A percentile compares a stretch with the other conserved stretches of the same genome.
Evolutionary conservation across 2,329 filamentous ascomycete species (phyloP).

Genomic region (Pestalotiopsis sp.): DNA sequence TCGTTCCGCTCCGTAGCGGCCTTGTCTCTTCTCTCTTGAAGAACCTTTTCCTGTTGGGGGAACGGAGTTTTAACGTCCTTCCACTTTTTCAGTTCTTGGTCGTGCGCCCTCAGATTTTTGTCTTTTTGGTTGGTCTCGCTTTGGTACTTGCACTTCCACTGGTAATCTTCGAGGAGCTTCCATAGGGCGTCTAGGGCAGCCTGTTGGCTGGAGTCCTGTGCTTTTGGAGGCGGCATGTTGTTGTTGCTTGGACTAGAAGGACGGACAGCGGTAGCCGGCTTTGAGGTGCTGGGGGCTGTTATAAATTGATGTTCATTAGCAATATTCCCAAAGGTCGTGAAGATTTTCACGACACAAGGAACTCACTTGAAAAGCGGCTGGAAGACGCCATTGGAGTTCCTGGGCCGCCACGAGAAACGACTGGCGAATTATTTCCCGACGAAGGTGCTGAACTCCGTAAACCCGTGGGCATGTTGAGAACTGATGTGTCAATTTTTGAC

Average conservation of each 20-base stretch:
- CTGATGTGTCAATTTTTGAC: not conserved
- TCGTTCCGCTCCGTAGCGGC: not conserved
- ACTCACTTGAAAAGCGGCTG: not conserved
- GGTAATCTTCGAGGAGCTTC: conserved; percentile 13
- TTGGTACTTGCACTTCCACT: conserved; percentile 14
- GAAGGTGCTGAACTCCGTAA: not conserved
- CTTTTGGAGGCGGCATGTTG: conserved; percentile 5
- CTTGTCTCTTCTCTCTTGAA: not conserved
- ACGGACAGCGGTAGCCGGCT: not conserved
- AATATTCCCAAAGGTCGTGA: not conserved
- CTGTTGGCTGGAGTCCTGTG: conserved; percentile 25
- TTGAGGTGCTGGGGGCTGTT: not conserved
- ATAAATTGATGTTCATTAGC: not conserved
- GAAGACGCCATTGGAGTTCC: not conserved
- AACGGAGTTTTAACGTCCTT: not conserved
- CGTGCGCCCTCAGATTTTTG: not conserved
- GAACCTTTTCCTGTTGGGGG: not conserved
- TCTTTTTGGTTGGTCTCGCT: conserved; percentile 12
- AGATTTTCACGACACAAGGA: not conserved
- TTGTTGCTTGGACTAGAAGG: not conserved
- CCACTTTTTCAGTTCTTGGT: conserved; percentile 3
- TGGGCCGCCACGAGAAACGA: not conserved
- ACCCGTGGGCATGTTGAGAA: not conserved
- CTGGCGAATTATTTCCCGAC: not conserved
- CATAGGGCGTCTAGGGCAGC: conserved; percentile 18